Evolutionary conservation across 345 rosid genomes (phyloP).

Genomic region (Psidium friedrichsthalianum): DNA sequence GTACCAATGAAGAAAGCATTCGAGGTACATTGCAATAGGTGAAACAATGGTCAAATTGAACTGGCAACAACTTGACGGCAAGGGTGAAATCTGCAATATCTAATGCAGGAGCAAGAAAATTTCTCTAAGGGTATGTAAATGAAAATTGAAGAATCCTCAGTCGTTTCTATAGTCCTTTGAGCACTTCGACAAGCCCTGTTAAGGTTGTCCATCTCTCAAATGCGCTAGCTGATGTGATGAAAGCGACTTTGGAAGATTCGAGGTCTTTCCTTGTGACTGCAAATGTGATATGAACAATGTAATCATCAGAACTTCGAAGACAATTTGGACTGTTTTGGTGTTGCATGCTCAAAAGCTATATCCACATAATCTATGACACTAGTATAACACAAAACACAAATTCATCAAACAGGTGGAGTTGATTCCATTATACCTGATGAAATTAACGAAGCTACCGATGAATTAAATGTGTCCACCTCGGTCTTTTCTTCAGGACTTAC

Average conservation of each 20-base stretch:
- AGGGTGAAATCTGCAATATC: background rate
- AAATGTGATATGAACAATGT: background rate
- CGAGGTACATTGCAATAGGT: background rate
- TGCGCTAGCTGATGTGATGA: constrained; percentile 69
- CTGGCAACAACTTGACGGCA: background rate
- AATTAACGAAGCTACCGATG: constrained; percentile 64
- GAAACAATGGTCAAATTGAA: background rate
- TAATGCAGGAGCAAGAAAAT: background rate
- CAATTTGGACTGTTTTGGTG: background rate
- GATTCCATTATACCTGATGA: constrained; percentile 47
- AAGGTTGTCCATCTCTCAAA: constrained; percentile 73
- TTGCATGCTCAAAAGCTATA: background rate
- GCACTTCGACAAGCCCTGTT: constrained; percentile 57
- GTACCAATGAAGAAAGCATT: background rate
- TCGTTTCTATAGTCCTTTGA: constrained; percentile 51
- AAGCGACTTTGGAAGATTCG: constrained; percentile 67
- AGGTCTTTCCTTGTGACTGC: constrained; percentile 63
- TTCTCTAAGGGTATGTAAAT: background rate
- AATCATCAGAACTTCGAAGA: background rate
- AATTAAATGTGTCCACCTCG: constrained; percentile 61
- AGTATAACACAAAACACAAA: background rate
- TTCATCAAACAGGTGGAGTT: background rate
- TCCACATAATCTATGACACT: background rate
- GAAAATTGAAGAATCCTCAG: background rate
- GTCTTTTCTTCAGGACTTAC: constrained; percentile 53